A percentile compares a stretch with the other conserved stretches of the same genome.
Conservation (phyloP, 2,329 filamentous ascomycete genomes). For the Aureobasidium musti region DNA sequence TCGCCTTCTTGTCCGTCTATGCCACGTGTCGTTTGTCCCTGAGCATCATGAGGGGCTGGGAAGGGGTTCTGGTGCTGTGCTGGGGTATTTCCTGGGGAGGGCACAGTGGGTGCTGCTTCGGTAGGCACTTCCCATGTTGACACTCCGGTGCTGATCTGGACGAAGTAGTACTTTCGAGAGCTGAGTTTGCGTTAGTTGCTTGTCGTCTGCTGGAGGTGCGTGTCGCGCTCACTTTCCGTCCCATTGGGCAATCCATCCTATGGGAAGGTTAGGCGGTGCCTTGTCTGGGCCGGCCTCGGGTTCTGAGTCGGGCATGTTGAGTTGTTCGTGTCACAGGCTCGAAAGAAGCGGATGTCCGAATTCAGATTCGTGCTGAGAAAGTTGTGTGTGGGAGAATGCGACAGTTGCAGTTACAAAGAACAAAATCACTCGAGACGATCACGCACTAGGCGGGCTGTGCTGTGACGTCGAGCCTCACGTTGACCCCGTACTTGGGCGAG, state of each 20-base stretch:
- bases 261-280: slow-evolving; percentile 43
- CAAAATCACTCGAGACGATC: slow-evolving; percentile 20
- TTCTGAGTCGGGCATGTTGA: slow-evolving; percentile 22
- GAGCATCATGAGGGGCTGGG: slow-evolving; percentile 36
- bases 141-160: slow-evolving; percentile 47
- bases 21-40: slow-evolving; percentile 34
- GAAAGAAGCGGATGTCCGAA: background rate
- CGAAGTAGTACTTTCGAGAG: slow-evolving; percentile 48
- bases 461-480: slow-evolving; percentile 13
- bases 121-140: slow-evolving; percentile 47
- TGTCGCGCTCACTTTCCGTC: slow-evolving; percentile 43
- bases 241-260: slow-evolving; percentile 48
- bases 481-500: slow-evolving; percentile 3
- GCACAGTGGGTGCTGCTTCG: slow-evolving; percentile 43
- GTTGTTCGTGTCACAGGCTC: background rate
- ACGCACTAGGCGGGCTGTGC: slow-evolving; percentile 22
- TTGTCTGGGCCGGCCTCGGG: slow-evolving; percentile 45
- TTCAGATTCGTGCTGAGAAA: background rate
- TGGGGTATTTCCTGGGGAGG: slow-evolving; percentile 44
- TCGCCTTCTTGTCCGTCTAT: slow-evolving; percentile 36
- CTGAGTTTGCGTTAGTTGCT: slow-evolving; percentile 32
- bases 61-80: slow-evolving; percentile 42
- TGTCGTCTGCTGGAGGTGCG: background rate
- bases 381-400: background rate
- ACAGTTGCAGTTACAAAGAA: slow-evolving; percentile 3